Evolutionary conservation across 1,284 basidiomycete genomes (phyloP), one percentile per base, ranked within the genome.

Genomic region (Leccinum pseudoinsigne): DNA sequence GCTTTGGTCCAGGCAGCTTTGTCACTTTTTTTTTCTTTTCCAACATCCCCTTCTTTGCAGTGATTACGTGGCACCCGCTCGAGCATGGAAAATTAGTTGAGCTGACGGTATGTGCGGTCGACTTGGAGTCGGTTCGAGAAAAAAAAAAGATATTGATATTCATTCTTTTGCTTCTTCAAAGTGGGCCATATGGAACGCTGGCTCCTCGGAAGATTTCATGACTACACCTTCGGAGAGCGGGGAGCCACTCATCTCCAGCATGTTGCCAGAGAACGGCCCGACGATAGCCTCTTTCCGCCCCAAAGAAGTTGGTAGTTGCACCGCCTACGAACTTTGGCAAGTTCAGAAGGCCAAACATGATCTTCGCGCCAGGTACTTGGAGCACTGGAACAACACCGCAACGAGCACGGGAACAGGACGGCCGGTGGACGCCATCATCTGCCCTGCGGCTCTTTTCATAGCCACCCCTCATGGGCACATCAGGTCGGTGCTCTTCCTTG

Each of bases 361-460:
- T 38, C 58, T 86, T 14, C 77, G 86, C 21, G 78, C 82, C 66
- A 76, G 74, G 34, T 82, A 87, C 66, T 74, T 88, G 23, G 80
- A 84, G 58, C 79, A 82, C 59, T 90, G 88, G 88, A 79, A 85
- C 60, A 77, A 76, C 4, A 87, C 86, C 0, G 68, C 66, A 10
- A 66, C 64, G 1, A 61, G 67, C 12, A 89, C 86, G 0, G 82
- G 81, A 2, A 89, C 87, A 1, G 86, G 85, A 0, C 77, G 88
- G 8, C 86, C 87, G 2, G 79, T 89, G 23, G 87, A 90, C 65
- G 86, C 85, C 0, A 81, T 91, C 55, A 84, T 91, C 42, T 76
- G 78, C 14, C 87, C 87, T 21, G 79, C 79, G 1, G 83, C 83
- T 5, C 79, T 86, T 1, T 83, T 78, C 64, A 72, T 80, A 2